A percentile compares a stretch with the other conserved stretches of the same genome.
Evolutionary conservation across 345 rosid genomes (phyloP).

Genomic region (Litchi chinensis): DNA sequence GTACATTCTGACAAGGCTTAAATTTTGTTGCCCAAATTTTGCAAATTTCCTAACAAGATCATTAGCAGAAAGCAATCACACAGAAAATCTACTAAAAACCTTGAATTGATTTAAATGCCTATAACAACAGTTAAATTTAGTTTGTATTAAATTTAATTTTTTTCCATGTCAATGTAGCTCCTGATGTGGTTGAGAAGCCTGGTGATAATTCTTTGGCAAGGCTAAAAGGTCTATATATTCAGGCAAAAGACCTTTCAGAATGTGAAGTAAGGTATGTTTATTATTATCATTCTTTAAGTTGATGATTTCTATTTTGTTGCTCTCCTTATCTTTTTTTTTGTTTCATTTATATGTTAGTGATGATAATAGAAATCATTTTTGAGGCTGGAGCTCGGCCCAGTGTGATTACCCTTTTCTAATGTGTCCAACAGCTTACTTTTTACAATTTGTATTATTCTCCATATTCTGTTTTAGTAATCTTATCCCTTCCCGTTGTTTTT

Average conservation of each 20-base stretch:
- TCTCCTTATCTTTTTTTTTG: background rate
- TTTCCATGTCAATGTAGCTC: conserved; percentile 55
- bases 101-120: conserved; percentile 3
- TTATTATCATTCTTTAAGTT: background rate
- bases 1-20: too few species aligned
- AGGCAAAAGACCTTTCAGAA: conserved; percentile 87
- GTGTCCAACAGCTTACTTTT: background rate
- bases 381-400: background rate
- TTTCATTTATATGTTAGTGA: conserved; percentile 9
- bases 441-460: background rate
- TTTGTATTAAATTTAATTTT: conserved; percentile 22
- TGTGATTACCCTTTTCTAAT: background rate
- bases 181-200: conserved; percentile 92
- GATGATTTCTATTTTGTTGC: background rate
- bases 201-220: conserved; percentile 70
- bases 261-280: conserved; percentile 66
- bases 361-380: background rate
- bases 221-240: conserved; percentile 62
- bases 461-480: conserved; percentile 4
- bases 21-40: background rate
- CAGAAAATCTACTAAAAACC: background rate
- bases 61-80: background rate
- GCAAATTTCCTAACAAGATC: background rate
- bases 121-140: conserved; percentile 1
- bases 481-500: conserved; percentile 10